phyloP scores from a whole-genome alignment of 2,329 filamentous ascomycete genomes.

The Hymenotorrendiella dingleyae region DNA sequence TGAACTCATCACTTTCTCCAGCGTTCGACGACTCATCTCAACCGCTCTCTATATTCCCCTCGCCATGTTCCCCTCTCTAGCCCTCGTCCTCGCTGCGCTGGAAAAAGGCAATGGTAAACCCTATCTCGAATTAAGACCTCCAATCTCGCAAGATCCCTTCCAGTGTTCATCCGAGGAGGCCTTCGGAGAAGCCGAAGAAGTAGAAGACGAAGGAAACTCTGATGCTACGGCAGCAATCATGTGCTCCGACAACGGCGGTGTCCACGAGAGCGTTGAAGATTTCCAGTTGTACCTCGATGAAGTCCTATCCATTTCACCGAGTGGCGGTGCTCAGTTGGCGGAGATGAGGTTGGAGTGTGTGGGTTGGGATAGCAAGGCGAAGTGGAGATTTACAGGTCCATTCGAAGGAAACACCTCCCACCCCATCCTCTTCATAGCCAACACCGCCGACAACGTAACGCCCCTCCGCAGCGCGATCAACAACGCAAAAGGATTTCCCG shows the following conservation, averaged over 20 bases:
- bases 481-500: conserved; percentile 35
- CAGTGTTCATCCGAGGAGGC: conserved; percentile 6
- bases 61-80: conserved; percentile 25
- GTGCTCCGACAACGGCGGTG: conserved; percentile 24
- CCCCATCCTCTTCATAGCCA: conserved; percentile 34
- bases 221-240: conserved; percentile 26
- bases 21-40: conserved; percentile 24
- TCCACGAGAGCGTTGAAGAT: conserved; percentile 19
- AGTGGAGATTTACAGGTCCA: conserved; percentile 27
- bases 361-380: conserved; percentile 29
- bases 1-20: conserved; percentile 28
- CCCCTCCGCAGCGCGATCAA: conserved; percentile 29
- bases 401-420: conserved; percentile 30
- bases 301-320: conserved; percentile 32
- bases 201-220: conserved; percentile 13
- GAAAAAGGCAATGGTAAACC: conserved; percentile 37
- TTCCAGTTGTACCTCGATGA: conserved; percentile 21
- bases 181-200: not conserved
- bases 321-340: conserved; percentile 39
- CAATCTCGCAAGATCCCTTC: conserved; percentile 10
- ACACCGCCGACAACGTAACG: conserved; percentile 33
- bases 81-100: conserved; percentile 22
- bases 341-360: conserved; percentile 33
- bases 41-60: conserved; percentile 27
- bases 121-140: conserved; percentile 26